These are phyloP conservation scores for Eruca vesicaria DNA, from an alignment of 441 rosid species.

Conservation along the genomic window DNA sequence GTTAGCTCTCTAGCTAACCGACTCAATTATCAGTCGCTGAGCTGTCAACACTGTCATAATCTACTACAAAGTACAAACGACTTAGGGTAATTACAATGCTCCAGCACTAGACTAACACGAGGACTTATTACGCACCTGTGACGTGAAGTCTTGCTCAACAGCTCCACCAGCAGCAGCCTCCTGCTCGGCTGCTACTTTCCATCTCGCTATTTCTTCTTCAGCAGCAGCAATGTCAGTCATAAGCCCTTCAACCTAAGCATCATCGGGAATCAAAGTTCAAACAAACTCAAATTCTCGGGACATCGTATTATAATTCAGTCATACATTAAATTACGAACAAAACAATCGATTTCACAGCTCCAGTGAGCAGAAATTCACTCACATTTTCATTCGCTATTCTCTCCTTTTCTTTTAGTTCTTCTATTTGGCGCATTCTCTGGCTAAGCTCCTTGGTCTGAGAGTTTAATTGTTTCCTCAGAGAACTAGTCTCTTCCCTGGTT, in stretches of 20 bases:
- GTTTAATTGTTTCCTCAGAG: constrained; percentile 66
- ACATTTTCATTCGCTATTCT: constrained; percentile 92
- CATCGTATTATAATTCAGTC: too few species aligned
- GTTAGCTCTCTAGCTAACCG: not conserved
- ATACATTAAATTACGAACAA: not conserved
- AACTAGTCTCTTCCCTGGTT: constrained; percentile 78
- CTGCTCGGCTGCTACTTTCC: constrained; percentile 98
- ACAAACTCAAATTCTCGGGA: not conserved
- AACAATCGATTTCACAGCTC: not conserved
- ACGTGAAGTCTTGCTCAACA: constrained; percentile 75
- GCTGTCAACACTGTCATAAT: not conserved
- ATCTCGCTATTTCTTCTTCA: constrained; percentile 93
- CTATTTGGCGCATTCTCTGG: constrained; percentile 64
- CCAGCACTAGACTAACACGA: not conserved
- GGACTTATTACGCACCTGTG: constrained; percentile 49
- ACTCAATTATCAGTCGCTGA: not conserved
- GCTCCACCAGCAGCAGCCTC: constrained; percentile 98
- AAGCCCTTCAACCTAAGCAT: constrained; percentile 86
- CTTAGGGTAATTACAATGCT: constrained; percentile 16
- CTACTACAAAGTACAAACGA: not conserved
- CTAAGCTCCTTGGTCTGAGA: constrained; percentile 76
- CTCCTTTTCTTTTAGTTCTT: constrained; percentile 89
- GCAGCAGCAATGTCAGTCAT: constrained; percentile 95
- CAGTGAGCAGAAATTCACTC: constrained; percentile 32
- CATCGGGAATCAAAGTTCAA: not conserved